Base-by-base conservation (phyloP, 148 eudicot genomes). In the Rhododendron ferrugineum region DNA sequence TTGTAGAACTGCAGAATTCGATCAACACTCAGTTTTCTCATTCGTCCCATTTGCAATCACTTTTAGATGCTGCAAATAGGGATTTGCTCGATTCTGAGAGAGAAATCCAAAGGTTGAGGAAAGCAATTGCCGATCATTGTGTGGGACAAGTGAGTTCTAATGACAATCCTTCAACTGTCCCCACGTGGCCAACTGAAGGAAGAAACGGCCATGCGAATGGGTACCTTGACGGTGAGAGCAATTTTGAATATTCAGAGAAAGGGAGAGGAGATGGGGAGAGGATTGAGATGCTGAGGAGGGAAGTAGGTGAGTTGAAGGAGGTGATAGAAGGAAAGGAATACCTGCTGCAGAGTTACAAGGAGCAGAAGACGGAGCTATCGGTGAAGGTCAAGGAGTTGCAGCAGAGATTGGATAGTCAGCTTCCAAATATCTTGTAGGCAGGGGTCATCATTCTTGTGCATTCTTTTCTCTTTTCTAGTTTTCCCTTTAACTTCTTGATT, bases 71-170 rank as follows among this genome's bases (percentile, higher is more conserved):
- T 83, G 92, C 95, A 72, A 97, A 94, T 80, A 85, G 92, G 86
- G 98, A 95, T 79, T 88, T 97, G 83, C 92, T 94, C 75, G 98
- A 92, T 52, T 97, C 99, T 1, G 94, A 95, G 86, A 86, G 95
- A 89, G 98, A 95, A 86, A 92, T 95, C 62, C 99, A 97, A 90
- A 92, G 96, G 85, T 81, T 97, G 86, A 94, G 98, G 87, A 95
- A 95, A 91, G 98, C 93, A 18, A 91, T 97, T 82, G 98, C 98
- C 1, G 98, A 97, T 88, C 96, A 93, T 85, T 94, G 96, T 82
- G 91, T 93, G 80, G 93, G 92, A 36, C 92, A 90, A 80, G 88
- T 79, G 14, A 91, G 84, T 82, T 73, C 89, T 18, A 86, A 89
- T 22, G 93, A 94, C 32, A 94, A 89, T 86, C 87, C 81, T 50